Evolutionary conservation across 2,329 filamentous ascomycete genomes (phyloP), one percentile per base, ranked within the genome.

Genomic region (Colletotrichum salicis): DNA sequence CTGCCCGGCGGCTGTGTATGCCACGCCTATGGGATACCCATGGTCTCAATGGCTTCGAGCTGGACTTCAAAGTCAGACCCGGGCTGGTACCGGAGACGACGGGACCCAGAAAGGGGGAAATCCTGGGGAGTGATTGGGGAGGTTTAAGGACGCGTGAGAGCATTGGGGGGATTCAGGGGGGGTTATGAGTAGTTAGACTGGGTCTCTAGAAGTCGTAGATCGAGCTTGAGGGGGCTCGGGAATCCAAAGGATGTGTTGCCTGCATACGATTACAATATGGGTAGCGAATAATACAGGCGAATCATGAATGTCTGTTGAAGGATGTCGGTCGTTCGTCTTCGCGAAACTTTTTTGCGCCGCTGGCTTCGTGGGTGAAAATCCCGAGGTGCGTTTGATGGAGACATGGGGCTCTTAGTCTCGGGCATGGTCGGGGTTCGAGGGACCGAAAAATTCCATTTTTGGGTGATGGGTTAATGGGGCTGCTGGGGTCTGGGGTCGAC

Each of bases 71-170:
- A 45, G n/a, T 37, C 48, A 15, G n/a, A 24, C 15, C 35, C 22
- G 56, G 12, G 19, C 60, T 69, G 62, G 62, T 10, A 6, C 41
- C 60, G 52, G n/a, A 54, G 61, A 27, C 51, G 22, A 64, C 54
- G 8, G 24, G 29, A 22, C 45, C 54, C 29, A 55, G 27, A 12
- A 64, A 29, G 60, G 61, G 59, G 35, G 35, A 27, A 22, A 66
- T 66, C 55, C 55, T 48, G 55, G 67, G 33, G 45, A 60, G 55
- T 41, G 35, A 67, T 57, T 68, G 59, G 65, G 65, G 58, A 15
- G 63, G 22, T 22, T 29, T 62, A 41, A 35, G 33, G 56, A 41
- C 33, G 22, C 56, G 24, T 27, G 66, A 37, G 57, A 67, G 60
- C n/a, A 35, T 51, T 35, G 4, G 63, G 54, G 54, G 54, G n/a